phyloP scores from a whole-genome alignment of 2,329 filamentous ascomycete genomes.

The Fonsecaea multimorphosa region DNA sequence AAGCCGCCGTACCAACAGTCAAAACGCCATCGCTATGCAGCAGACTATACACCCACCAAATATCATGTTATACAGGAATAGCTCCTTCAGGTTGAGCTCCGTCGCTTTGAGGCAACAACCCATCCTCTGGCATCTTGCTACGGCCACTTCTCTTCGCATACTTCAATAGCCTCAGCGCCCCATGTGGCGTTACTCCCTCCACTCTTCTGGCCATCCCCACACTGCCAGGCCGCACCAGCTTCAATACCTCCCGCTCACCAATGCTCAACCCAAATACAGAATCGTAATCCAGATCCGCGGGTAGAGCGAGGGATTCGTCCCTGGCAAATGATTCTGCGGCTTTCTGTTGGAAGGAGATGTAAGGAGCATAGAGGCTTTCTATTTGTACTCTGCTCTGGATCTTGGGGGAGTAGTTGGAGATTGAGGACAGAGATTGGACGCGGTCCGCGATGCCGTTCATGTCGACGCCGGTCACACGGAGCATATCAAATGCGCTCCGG shows the following conservation, averaged over 20 bases:
- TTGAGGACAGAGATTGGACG: constrained; percentile 48
- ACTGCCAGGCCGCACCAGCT: constrained; percentile 75
- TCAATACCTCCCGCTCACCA: constrained; percentile 76
- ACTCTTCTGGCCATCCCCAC: constrained; percentile 86
- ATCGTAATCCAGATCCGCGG: constrained; percentile 77
- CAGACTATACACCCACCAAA: not conserved
- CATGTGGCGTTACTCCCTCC: constrained; percentile 69
- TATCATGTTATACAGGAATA: not conserved
- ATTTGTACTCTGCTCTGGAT: constrained; percentile 75
- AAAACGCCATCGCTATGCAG: constrained; percentile 8
- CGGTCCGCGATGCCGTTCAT: constrained; percentile 59
- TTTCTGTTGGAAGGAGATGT: constrained; percentile 74
- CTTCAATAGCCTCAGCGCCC: constrained; percentile 52
- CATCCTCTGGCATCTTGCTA: constrained; percentile 2
- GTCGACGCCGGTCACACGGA: constrained; percentile 69
- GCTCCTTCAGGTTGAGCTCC: not conserved
- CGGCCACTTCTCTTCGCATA: constrained; percentile 45
- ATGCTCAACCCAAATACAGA: constrained; percentile 74
- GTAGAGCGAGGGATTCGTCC: constrained; percentile 77
- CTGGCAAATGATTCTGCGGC: constrained; percentile 71
- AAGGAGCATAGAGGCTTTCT: constrained; percentile 85
- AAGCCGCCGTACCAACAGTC: not conserved
- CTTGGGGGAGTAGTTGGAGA: constrained; percentile 58
- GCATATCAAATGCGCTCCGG: constrained; percentile 78
- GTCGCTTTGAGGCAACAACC: not conserved